phyloP scores from a whole-genome alignment of 164 flowering plant genomes.

The Piper longum region DNA sequence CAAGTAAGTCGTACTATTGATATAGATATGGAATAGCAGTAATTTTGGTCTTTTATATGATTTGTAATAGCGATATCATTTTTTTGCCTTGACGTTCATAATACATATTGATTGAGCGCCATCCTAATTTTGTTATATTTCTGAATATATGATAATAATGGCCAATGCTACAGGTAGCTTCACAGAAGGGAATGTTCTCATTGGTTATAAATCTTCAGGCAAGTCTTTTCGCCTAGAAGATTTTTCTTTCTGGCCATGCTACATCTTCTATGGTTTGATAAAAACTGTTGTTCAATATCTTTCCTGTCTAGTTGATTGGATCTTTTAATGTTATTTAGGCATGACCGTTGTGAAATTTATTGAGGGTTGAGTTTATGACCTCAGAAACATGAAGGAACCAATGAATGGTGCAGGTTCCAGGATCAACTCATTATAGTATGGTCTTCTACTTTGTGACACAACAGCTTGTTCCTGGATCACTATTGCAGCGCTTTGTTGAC shows the following conservation, averaged over 20 bases:
- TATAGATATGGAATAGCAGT: background rate
- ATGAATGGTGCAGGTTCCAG: conserved; percentile 63
- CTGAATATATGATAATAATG: background rate
- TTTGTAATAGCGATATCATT: background rate
- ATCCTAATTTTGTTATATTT: background rate
- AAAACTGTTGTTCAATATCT: background rate
- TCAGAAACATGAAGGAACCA: conserved; percentile 5
- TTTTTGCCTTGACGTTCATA: too few species aligned
- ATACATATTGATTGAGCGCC: too few species aligned
- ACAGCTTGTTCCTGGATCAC: conserved; percentile 68
- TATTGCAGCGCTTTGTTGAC: conserved; percentile 91
- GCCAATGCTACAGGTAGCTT: conserved; percentile 47
- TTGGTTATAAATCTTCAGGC: conserved; percentile 81
- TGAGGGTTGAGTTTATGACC: too few species aligned
- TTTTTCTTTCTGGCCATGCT: too few species aligned
- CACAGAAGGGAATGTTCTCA: conserved; percentile 80
- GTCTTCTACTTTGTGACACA: conserved; percentile 84
- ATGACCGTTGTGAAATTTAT: too few species aligned
- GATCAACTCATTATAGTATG: conserved; percentile 95
- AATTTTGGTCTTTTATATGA: background rate
- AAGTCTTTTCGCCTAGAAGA: background rate
- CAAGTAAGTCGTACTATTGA: conserved; percentile 33
- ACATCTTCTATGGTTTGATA: background rate
- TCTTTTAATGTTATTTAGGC: background rate
- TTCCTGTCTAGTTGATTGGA: background rate